phyloP scores from a whole-genome alignment of 2,329 filamentous ascomycete genomes.

The Fusarium sp. region DNA sequence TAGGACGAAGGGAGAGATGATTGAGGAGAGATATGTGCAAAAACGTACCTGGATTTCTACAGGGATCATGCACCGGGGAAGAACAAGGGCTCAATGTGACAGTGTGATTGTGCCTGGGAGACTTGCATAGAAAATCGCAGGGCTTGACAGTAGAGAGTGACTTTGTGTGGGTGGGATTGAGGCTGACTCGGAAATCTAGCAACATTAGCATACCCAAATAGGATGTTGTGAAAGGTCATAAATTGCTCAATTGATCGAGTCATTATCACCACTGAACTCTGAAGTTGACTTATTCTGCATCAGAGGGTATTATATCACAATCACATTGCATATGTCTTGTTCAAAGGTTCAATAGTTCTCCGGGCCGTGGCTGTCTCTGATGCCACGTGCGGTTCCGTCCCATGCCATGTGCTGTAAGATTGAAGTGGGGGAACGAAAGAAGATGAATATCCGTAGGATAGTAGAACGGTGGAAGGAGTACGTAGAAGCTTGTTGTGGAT shows the following conservation, averaged over 20 bases:
- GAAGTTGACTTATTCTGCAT: not conserved
- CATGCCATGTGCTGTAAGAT: slow-evolving; percentile 19
- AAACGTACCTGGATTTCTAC: not conserved
- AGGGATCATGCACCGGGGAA: slow-evolving; percentile 28
- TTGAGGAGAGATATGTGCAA: not conserved
- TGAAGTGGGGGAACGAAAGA: slow-evolving; percentile 23
- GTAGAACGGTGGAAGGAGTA: too few relatives aligned
- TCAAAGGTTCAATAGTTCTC: slow-evolving; percentile 2
- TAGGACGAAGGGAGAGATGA: not conserved
- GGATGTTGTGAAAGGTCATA: not conserved
- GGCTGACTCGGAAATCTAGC: slow-evolving; percentile 27
- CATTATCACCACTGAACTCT: not conserved
- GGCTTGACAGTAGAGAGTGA: slow-evolving; percentile 15
- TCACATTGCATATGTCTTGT: not conserved
- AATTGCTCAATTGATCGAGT: slow-evolving; percentile 1
- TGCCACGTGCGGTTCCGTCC: slow-evolving; percentile 35
- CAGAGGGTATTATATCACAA: not conserved
- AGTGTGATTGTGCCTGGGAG: slow-evolving; percentile 33
- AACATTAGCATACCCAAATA: not conserved
- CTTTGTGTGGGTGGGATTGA: slow-evolving; percentile 24
- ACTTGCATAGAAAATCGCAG: slow-evolving; percentile 25
- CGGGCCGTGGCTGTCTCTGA: slow-evolving; percentile 27
- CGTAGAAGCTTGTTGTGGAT: not conserved
- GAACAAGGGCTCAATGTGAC: slow-evolving; percentile 30
- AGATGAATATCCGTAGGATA: not conserved